Evolutionary conservation across 208 protist genomes (phyloP).

Genomic region (Crithidia sp.): DNA sequence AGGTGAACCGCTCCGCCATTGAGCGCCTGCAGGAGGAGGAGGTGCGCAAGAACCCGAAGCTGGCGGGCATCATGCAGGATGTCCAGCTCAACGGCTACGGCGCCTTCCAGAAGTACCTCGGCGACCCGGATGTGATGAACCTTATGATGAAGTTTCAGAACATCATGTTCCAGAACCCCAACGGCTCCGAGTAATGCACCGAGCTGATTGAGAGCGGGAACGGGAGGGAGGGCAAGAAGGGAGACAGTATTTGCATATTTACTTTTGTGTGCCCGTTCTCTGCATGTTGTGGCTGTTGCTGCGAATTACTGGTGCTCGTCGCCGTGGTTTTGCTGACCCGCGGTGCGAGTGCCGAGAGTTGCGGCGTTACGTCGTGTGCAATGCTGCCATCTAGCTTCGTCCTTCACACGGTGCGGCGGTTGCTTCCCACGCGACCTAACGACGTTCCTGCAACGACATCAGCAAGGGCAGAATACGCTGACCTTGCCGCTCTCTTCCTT

Average conservation of each 20-base stretch:
- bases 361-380: too few species aligned
- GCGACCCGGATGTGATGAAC: slow-evolving; percentile 90
- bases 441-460: too few species aligned
- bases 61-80: slow-evolving; percentile 83
- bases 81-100: slow-evolving; percentile 78
- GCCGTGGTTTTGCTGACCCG: slow-evolving; percentile 1
- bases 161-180: slow-evolving; percentile 50
- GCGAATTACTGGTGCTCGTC: neutral
- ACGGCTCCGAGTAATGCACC: slow-evolving; percentile 6
- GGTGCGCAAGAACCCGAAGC: slow-evolving; percentile 82
- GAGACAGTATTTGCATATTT: neutral
- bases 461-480: too few species aligned
- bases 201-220: neutral
- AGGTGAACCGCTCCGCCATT: slow-evolving; percentile 62
- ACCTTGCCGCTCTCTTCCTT: too few species aligned
- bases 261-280: neutral
- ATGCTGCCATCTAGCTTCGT: too few species aligned
- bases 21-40: slow-evolving; percentile 78
- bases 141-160: slow-evolving; percentile 89
- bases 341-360: neutral
- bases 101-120: slow-evolving; percentile 92
- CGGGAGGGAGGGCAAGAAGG: neutral
- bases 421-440: too few species aligned
- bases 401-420: too few species aligned
- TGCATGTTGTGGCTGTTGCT: neutral